Evolutionary conservation across 139 green algal species (phyloP).

Genomic region (Penium margaritaceum): DNA sequence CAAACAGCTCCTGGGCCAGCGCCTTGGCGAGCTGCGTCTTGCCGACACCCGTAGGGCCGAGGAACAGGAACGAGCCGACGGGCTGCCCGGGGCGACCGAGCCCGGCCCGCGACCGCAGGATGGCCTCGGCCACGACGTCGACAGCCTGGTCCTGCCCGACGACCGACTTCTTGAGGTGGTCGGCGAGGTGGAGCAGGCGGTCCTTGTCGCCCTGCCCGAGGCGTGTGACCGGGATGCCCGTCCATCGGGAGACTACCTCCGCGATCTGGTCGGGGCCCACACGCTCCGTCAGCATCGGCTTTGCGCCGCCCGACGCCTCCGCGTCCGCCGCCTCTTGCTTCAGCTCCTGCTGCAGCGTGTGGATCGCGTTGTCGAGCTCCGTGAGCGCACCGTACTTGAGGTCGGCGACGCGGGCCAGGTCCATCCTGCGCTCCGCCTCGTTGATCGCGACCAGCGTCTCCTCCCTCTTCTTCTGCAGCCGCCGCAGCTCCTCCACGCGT

Average conservation of each 20-base stretch:
- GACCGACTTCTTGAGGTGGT: constrained; percentile 69
- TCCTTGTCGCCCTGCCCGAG: constrained; percentile 53
- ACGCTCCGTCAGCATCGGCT: constrained; percentile 70
- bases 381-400: constrained; percentile 71
- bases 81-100: constrained; percentile 53
- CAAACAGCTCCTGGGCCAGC: constrained; percentile 75
- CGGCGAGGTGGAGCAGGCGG: constrained; percentile 42
- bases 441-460: constrained; percentile 56
- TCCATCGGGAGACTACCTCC: constrained; percentile 76
- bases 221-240: constrained; percentile 71
- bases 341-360: constrained; percentile 41
- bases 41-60: constrained; percentile 72
- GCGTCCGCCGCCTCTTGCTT: background rate
- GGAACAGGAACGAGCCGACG: constrained; percentile 75
- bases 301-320: constrained; percentile 14
- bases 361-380: constrained; percentile 70
- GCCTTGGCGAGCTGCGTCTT: constrained; percentile 83
- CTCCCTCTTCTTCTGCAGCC: constrained; percentile 54
- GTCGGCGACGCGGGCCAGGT: constrained; percentile 61
- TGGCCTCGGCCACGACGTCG: constrained; percentile 72
- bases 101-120: constrained; percentile 77
- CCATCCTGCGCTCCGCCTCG: constrained; percentile 64
- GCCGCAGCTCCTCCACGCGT: constrained; percentile 63
- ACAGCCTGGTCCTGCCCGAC: constrained; percentile 76
- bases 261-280: constrained; percentile 63